Conservation (phyloP, 768 basidiomycete species). For the Lactarius indigo region DNA sequence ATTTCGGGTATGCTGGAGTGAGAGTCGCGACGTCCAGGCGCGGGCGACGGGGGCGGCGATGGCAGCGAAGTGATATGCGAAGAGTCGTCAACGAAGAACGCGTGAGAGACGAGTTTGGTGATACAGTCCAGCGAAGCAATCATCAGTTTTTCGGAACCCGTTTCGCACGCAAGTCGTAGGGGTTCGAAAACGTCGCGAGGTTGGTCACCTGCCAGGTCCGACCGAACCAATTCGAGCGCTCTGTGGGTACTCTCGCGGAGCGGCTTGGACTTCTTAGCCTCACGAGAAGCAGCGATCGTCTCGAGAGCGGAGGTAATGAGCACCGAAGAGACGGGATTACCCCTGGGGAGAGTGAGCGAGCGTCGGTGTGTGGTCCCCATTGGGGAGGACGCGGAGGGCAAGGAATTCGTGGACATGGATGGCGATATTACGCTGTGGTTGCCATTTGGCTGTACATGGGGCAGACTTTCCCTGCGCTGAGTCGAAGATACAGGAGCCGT, state of each 20-base stretch:
- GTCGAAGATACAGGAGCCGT: not conserved
- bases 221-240: conserved; percentile 78
- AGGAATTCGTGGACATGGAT: conserved; percentile 24
- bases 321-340: conserved; percentile 72
- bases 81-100: conserved; percentile 82
- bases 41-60: conserved; percentile 78
- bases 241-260: conserved; percentile 79
- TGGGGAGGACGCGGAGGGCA: conserved; percentile 20
- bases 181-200: conserved; percentile 94
- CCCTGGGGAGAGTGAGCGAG: conserved; percentile 44
- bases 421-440: conserved; percentile 9
- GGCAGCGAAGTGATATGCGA: conserved; percentile 42
- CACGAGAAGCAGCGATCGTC: conserved; percentile 80
- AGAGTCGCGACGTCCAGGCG: conserved; percentile 40
- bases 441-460: conserved; percentile 15
- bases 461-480: conserved; percentile 18
- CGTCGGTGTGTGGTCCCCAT: conserved; percentile 33
- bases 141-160: conserved; percentile 88
- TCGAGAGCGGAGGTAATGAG: conserved; percentile 84
- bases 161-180: conserved; percentile 95
- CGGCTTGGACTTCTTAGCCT: conserved; percentile 78
- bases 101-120: conserved; percentile 95
- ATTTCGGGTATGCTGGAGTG: conserved; percentile 49
- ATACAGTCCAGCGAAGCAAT: conserved; percentile 97
- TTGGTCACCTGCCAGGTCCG: conserved; percentile 66